A percentile compares a stretch with the other conserved stretches of the same genome.
Evolutionary conservation across 179 eudicot genomes (phyloP).

Genomic region (Nepenthes alata): DNA sequence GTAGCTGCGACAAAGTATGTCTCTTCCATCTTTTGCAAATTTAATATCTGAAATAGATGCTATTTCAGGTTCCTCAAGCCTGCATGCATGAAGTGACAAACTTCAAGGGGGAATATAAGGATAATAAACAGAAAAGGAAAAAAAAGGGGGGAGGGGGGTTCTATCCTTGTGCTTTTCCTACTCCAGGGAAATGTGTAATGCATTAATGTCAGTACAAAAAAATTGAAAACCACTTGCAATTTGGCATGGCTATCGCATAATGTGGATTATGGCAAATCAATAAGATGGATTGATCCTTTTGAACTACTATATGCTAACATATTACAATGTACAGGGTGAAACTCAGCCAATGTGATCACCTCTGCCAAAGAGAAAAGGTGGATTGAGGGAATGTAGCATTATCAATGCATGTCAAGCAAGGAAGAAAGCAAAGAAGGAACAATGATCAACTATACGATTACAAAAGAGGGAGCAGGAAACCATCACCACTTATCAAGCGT

Average conservation of each 20-base stretch:
- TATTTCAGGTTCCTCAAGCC: conserved; percentile 64
- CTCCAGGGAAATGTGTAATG: neutral
- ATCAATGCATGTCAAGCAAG: neutral
- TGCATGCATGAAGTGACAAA: conserved; percentile 7
- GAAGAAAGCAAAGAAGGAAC: neutral
- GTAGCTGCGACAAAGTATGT: conserved; percentile 62
- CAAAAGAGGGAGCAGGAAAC: no score
- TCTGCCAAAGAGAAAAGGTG: conserved; percentile 20
- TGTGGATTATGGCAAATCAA: conserved; percentile 70
- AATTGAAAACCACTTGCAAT: conserved; percentile 29
- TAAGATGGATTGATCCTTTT: conserved; percentile 63
- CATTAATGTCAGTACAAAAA: neutral
- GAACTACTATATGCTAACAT: conserved; percentile 69
- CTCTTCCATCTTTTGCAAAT: conserved; percentile 59
- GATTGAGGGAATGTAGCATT: neutral
- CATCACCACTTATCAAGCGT: no score
- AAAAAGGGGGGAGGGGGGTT: no score
- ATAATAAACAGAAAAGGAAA: neutral
- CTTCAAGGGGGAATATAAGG: neutral
- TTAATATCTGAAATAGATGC: conserved; percentile 71
- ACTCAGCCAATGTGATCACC: conserved; percentile 73
- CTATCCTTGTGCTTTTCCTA: neutral
- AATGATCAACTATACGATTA: neutral
- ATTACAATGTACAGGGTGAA: conserved; percentile 66
- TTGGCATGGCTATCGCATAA: conserved; percentile 61